These are phyloP conservation scores for Knoxia roxburghii DNA, from an alignment of 257 asterid genomes.

Conservation along the genomic window DNA sequence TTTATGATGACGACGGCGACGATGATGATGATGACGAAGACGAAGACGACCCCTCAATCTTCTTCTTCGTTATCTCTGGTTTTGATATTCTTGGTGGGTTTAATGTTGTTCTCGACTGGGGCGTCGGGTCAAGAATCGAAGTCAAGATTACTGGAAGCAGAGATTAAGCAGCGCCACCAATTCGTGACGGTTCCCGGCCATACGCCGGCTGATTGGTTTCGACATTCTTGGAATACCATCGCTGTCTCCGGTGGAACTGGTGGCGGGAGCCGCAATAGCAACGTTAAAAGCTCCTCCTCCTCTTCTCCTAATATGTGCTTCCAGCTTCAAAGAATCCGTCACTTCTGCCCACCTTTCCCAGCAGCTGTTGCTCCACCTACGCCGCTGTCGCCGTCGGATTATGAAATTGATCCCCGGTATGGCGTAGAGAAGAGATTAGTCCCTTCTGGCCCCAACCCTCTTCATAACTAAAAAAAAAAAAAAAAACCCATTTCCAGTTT, in stretches of 20 bases:
- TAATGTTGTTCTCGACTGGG: slow-evolving; percentile 2
- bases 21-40: neutral
- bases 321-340: slow-evolving; percentile 50
- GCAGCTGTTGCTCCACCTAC: slow-evolving; percentile 27
- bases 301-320: slow-evolving; percentile 28
- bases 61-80: neutral
- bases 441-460: slow-evolving; percentile 91
- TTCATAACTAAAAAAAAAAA: slow-evolving; percentile 53
- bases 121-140: neutral
- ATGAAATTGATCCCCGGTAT: slow-evolving; percentile 72
- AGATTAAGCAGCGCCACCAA: neutral
- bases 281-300: slow-evolving; percentile 1
- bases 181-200: neutral
- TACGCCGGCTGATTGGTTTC: slow-evolving; percentile 12
- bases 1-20: neutral
- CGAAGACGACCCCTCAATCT: slow-evolving; percentile 26
- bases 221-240: slow-evolving; percentile 25
- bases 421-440: slow-evolving; percentile 76
- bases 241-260: slow-evolving; percentile 17
- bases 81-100: slow-evolving; percentile 16
- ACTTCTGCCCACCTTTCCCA: slow-evolving; percentile 48
- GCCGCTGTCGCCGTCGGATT: slow-evolving; percentile 10
- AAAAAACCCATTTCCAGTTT: neutral
- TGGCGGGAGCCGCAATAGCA: neutral
- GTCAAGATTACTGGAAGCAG: neutral